Base-by-base conservation (phyloP, 768 basidiomycete genomes). In the Podaxis rugospora region DNA sequence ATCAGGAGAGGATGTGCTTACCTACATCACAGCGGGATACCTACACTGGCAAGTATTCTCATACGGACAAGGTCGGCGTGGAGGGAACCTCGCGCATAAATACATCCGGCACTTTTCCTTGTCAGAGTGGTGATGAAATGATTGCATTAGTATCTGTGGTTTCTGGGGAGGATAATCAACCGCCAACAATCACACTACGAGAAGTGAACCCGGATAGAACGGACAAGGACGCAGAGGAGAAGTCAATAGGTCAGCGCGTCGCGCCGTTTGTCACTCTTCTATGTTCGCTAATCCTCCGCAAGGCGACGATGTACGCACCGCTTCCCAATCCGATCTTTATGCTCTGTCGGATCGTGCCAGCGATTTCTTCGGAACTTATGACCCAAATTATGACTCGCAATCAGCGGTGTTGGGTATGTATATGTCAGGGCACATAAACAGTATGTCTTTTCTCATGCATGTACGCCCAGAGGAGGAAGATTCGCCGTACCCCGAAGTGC, bases 401-500 rank as follows among this genome's bases (percentile, higher is more conserved):
- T 37, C 61, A 25, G 65, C 62, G 14, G 51, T 44, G 5, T 27
- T 63, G 4, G 65, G 65, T 65, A 50, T 23, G 59, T 44, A 18
- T 37, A 16, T 44, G 18, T 27, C 21, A 51, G 32, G 13, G 23
- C 39, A 28, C 23, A 36, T 47, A 57, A 23, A 61, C 35, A n/a
- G 25, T 36, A 50, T 53, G 25, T 23, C 42, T 51, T 47, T 52
- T 59, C 59, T 49, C 37, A 53, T 46, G 36, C 39, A 46, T 59
- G 62, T 27, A 28, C 6, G 5, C 42, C 51, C n/a, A 52, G 39
- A 65, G 76, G 77, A 72, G 66, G 88, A 92, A 64, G 92, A 93
- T 69, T 92, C 90, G 2, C 92, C 92, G 3, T 93, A 93, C 68
- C 89, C 89, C 5, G 92, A 93, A 70, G 90, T 91, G 11, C 83